Evolutionary conservation across 208 protist species (phyloP).

Genomic region (Porcisia hertigi): DNA sequence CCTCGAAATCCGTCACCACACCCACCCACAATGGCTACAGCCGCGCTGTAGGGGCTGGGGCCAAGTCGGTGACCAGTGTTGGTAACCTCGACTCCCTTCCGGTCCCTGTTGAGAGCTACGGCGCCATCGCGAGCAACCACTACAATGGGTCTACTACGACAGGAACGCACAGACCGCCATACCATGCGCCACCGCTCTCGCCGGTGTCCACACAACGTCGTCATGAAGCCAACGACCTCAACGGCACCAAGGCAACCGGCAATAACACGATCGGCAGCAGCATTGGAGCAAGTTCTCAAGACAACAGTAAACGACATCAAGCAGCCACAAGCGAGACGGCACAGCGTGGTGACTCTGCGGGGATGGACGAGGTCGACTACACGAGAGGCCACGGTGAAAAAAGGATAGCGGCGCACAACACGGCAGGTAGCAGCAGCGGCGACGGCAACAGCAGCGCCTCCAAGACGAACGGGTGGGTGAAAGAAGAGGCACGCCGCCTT

Average conservation of each 20-base stretch:
- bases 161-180: slow-evolving; percentile 14
- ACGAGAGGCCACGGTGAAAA: neutral
- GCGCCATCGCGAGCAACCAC: neutral
- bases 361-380: neutral
- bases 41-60: neutral
- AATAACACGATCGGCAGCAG: neutral
- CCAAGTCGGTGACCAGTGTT: slow-evolving; percentile 20
- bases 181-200: slow-evolving; percentile 23
- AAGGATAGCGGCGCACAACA: neutral
- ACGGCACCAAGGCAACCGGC: neutral
- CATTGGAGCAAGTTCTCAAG: slow-evolving; percentile 4
- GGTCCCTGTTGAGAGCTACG: slow-evolving; percentile 1
- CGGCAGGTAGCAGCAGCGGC: neutral
- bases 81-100: slow-evolving; percentile 23
- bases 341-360: slow-evolving; percentile 13
- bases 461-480: slow-evolving; percentile 32
- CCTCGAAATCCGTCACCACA: neutral
- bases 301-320: neutral
- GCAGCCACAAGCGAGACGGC: neutral
- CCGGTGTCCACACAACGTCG: slow-evolving; percentile 10
- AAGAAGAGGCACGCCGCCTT: slow-evolving; percentile 33
- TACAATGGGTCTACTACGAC: neutral
- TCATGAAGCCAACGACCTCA: neutral
- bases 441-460: neutral
- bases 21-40: neutral